A percentile compares a stretch with the other conserved stretches of the same genome.
Conservation (phyloP, 768 basidiomycete species). For the Auricularia cornea region DNA sequence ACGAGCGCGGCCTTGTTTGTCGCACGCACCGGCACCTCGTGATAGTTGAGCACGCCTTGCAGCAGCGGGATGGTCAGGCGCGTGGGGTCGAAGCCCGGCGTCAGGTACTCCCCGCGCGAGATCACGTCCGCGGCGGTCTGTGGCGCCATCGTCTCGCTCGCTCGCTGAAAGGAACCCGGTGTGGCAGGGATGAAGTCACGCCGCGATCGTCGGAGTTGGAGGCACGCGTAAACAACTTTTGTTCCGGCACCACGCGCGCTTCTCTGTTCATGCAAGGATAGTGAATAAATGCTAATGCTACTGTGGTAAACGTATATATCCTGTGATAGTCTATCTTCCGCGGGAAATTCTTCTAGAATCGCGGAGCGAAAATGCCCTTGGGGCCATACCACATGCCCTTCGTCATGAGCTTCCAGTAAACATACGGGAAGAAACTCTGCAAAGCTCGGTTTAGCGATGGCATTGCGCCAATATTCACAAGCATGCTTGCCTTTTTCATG, state of each 20-base stretch:
- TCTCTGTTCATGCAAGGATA: not conserved
- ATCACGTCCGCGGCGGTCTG: constrained; percentile 75
- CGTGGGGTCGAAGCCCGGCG: constrained; percentile 66
- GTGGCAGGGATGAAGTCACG: not conserved
- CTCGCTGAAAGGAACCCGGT: not conserved
- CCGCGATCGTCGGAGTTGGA: not conserved
- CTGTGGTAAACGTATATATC: not conserved
- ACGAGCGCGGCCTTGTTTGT: constrained; percentile 73
- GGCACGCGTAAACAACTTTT: not conserved
- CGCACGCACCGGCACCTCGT: constrained; percentile 65
- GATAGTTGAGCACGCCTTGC: constrained; percentile 66
- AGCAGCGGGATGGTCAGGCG: constrained; percentile 75
- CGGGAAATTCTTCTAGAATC: constrained; percentile 19
- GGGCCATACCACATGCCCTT: constrained; percentile 43
- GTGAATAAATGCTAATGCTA: not conserved
- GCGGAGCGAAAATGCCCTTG: constrained; percentile 32
- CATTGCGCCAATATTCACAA: not conserved
- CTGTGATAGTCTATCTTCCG: too few species aligned
- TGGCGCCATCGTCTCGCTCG: constrained; percentile 46
- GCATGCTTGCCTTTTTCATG: constrained; percentile 64
- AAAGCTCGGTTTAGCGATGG: not conserved
- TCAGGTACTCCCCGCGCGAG: constrained; percentile 65
- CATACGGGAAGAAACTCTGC: constrained; percentile 61
- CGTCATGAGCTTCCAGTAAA: constrained; percentile 66
- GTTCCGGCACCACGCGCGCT: not conserved